Percentiles rank a stretch among this genome's conserved stretches.
These are phyloP conservation scores for Forsythia viridissima DNA, from an alignment of 257 asterid genomes.

Conservation along the genomic window DNA sequence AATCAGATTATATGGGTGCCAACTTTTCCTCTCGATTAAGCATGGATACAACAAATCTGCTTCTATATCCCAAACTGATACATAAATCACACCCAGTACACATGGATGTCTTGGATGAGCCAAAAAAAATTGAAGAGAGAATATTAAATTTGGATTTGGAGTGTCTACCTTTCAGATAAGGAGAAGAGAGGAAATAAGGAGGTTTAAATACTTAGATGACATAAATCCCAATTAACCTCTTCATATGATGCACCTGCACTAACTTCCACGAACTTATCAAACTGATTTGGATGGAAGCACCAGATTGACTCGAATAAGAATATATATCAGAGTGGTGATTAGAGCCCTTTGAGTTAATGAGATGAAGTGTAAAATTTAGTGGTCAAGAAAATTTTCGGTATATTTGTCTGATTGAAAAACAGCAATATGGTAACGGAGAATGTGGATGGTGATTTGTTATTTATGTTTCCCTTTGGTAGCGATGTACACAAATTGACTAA, in stretches of 20 bases:
- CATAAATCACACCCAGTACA: background rate
- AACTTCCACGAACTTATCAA: too few relatives aligned
- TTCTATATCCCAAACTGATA: background rate
- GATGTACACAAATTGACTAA: background rate
- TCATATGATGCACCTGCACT: too few relatives aligned
- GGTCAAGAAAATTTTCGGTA: background rate
- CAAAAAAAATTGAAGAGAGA: background rate
- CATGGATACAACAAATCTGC: background rate
- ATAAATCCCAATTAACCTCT: too few relatives aligned
- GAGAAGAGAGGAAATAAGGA: too few relatives aligned
- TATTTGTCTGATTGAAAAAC: background rate
- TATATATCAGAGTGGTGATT: too few relatives aligned
- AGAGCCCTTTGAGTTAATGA: too few relatives aligned
- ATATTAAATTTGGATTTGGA: background rate
- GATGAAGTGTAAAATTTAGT: background rate
- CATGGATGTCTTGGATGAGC: background rate
- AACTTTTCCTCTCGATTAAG: background rate
- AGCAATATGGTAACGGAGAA: background rate
- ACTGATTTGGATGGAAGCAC: too few relatives aligned
- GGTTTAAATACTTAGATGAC: too few relatives aligned
- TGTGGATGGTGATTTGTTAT: background rate
- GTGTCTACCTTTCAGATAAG: background rate
- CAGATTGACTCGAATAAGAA: too few relatives aligned
- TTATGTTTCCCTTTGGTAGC: background rate
- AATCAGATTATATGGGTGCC: background rate